phyloP scores from a whole-genome alignment of 2,329 filamentous ascomycete species.

The Penicillium sp. region DNA sequence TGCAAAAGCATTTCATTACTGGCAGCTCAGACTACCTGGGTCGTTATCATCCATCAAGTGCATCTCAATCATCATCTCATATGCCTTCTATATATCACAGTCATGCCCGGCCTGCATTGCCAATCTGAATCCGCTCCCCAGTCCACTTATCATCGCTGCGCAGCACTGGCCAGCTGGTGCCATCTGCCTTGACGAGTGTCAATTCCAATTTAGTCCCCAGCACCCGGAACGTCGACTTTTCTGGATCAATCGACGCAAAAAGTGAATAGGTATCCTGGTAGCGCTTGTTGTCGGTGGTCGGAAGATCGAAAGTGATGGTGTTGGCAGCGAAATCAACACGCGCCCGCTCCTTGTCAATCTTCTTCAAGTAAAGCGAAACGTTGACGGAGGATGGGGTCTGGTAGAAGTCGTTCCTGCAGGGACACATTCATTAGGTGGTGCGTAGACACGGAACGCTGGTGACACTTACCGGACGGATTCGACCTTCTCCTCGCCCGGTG shows the following conservation, averaged over 20 bases:
- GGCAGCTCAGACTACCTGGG: background rate
- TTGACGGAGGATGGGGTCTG: constrained; percentile 82
- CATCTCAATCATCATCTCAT: constrained; percentile 1
- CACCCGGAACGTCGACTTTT: constrained; percentile 70
- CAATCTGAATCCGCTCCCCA: constrained; percentile 83
- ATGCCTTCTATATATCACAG: constrained; percentile 6
- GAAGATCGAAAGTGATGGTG: constrained; percentile 68
- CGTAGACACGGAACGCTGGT: background rate
- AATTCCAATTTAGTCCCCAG: constrained; percentile 87
- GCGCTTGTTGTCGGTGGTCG: constrained; percentile 79
- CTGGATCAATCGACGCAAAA: constrained; percentile 68
- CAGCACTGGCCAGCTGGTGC: constrained; percentile 76
- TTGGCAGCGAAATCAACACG: constrained; percentile 62
- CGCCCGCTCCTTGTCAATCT: constrained; percentile 78
- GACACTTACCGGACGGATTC: constrained; percentile 64
- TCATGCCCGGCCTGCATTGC: constrained; percentile 62
- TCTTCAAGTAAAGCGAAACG: constrained; percentile 91
- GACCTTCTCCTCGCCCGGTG: constrained; percentile 65
- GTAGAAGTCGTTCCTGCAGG: constrained; percentile 76
- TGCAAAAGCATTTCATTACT: background rate
- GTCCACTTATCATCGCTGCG: constrained; percentile 67
- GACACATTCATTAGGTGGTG: constrained; percentile 1
- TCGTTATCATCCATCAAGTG: constrained; percentile 10
- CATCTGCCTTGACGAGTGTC: constrained; percentile 65
- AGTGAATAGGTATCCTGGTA: constrained; percentile 69